Evolutionary conservation across 768 basidiomycete species (phyloP).

Genomic region (Boletus subparvulus): DNA sequence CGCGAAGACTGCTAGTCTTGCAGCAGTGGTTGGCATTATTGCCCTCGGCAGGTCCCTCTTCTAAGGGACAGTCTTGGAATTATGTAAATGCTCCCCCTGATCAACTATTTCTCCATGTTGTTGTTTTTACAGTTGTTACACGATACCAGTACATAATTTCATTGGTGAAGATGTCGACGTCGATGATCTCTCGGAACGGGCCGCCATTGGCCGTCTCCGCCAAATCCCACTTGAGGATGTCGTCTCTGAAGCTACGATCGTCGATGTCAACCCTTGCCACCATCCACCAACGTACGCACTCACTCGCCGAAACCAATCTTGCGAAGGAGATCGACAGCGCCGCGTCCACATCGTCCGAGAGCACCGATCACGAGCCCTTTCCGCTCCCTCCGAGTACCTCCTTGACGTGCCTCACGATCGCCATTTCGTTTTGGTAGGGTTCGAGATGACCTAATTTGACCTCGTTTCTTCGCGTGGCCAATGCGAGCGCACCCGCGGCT

Average conservation of each 20-base stretch:
- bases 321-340: slow-evolving; percentile 92
- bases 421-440: slow-evolving; percentile 81
- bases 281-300: slow-evolving; percentile 41
- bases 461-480: slow-evolving; percentile 64
- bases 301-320: slow-evolving; percentile 96
- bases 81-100: neutral
- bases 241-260: slow-evolving; percentile 51
- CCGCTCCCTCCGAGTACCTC: slow-evolving; percentile 62
- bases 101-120: neutral
- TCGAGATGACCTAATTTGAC: slow-evolving; percentile 63
- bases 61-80: neutral
- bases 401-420: slow-evolving; percentile 79
- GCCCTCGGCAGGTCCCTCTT: neutral
- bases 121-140: neutral
- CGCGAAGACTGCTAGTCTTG: slow-evolving; percentile 5
- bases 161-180: slow-evolving; percentile 97
- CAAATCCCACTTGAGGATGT: slow-evolving; percentile 98
- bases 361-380: slow-evolving; percentile 91
- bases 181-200: slow-evolving; percentile 92
- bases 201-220: slow-evolving; percentile 96
- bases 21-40: slow-evolving; percentile 2
- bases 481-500: slow-evolving; percentile 83
- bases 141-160: neutral
- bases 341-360: slow-evolving; percentile 89
- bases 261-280: neutral